These are phyloP conservation scores for Xerocomellus chrysenteron DNA, from an alignment of 768 basidiomycete genomes.

Conservation along the genomic window DNA sequence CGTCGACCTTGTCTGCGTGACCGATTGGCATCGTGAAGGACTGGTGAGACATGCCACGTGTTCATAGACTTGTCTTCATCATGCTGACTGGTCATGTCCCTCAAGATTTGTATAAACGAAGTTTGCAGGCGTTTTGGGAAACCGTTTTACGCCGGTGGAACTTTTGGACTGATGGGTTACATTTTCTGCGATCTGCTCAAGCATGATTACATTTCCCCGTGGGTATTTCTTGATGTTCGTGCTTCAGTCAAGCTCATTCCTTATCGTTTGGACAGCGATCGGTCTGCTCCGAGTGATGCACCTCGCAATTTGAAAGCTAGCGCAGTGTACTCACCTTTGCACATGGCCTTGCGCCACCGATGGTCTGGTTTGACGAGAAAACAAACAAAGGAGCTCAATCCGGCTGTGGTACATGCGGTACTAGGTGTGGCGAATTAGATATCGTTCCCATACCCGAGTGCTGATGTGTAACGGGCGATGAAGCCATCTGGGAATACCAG, in stretches of 20 bases:
- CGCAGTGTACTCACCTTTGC: slow-evolving; percentile 64
- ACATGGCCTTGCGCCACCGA: slow-evolving; percentile 59
- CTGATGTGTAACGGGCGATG: slow-evolving; percentile 15
- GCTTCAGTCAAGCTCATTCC: slow-evolving; percentile 5
- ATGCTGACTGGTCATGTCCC: slow-evolving; percentile 5
- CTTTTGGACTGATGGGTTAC: slow-evolving; percentile 88
- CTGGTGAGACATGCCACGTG: slow-evolving; percentile 52
- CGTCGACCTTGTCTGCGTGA: slow-evolving; percentile 86
- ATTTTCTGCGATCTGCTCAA: slow-evolving; percentile 91
- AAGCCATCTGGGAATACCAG: slow-evolving; percentile 87
- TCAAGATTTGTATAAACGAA: slow-evolving; percentile 74
- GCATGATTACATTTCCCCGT: slow-evolving; percentile 87
- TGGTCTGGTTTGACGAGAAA: slow-evolving; percentile 72
- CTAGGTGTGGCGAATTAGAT: slow-evolving; percentile 50
- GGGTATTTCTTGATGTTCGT: slow-evolving; percentile 34
- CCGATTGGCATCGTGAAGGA: slow-evolving; percentile 68
- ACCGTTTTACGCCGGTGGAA: slow-evolving; percentile 89
- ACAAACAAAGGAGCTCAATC: slow-evolving; percentile 84
- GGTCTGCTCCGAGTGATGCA: slow-evolving; percentile 55
- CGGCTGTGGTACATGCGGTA: slow-evolving; percentile 66
- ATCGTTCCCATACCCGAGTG: neutral
- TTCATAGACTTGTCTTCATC: neutral
- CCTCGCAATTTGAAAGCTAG: slow-evolving; percentile 60
- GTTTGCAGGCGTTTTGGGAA: slow-evolving; percentile 72
- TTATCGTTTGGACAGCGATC: slow-evolving; percentile 47